A percentile compares a stretch with the other conserved stretches of the same genome.
Conservation (phyloP, 352 stramenopile species). For the Heterotrichella gracilis region DNA sequence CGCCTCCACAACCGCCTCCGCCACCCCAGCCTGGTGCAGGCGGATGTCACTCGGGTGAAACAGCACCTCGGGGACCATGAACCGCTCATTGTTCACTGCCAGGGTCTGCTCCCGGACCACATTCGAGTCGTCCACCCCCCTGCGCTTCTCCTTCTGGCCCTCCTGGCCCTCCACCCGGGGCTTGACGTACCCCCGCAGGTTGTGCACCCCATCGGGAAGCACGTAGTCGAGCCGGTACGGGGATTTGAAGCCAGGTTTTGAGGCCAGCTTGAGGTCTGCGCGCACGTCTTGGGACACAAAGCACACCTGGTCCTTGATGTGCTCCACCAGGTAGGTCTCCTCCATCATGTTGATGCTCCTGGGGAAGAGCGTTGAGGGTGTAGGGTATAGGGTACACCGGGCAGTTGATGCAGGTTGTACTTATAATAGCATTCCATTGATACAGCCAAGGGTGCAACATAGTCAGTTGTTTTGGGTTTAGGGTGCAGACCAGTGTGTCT, state of each 20-base stretch:
- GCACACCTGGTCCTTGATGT: constrained; percentile 48
- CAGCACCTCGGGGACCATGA: constrained; percentile 46
- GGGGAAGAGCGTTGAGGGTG: no score
- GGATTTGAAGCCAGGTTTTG: background rate
- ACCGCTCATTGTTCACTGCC: constrained; percentile 41
- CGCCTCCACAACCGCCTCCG: constrained; percentile 33
- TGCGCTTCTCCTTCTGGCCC: no score
- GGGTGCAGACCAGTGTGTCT: no score
- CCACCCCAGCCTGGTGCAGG: constrained; percentile 38
- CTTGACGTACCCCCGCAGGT: constrained; percentile 27
- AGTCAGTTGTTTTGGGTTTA: no score
- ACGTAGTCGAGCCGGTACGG: constrained; percentile 29
- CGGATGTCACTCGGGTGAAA: constrained; percentile 51
- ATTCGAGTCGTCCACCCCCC: background rate
- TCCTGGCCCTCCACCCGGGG: no score
- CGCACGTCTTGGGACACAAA: constrained; percentile 50
- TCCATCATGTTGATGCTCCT: constrained; percentile 89
- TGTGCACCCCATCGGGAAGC: constrained; percentile 37
- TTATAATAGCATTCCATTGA: no score
- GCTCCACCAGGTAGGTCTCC: constrained; percentile 27
- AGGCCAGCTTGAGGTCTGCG: constrained; percentile 26
- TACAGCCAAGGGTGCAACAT: no score
- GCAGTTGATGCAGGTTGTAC: no score
- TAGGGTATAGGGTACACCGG: no score
- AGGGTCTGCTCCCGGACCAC: constrained; percentile 26